phyloP scores from a whole-genome alignment of 2,329 filamentous ascomycete genomes.

The Paecilomyces dactylethromorphus region DNA sequence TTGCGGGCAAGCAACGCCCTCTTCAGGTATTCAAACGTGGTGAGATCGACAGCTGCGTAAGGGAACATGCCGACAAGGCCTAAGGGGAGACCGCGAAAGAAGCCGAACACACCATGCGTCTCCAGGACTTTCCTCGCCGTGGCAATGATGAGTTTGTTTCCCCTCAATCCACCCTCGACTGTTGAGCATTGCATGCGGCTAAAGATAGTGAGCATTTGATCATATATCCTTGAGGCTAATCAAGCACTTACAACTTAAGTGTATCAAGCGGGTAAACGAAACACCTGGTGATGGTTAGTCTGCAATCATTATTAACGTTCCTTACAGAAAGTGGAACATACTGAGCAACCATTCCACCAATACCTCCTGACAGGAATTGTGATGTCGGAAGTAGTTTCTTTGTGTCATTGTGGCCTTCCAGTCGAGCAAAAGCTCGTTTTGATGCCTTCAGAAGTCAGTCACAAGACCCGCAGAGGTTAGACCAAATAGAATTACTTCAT shows the following conservation, averaged over 20 bases:
- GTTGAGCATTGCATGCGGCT: constrained; percentile 90
- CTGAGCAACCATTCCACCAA: constrained; percentile 92
- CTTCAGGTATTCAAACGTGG: constrained; percentile 91
- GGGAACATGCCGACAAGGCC: constrained; percentile 95
- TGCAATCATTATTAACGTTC: constrained; percentile 4
- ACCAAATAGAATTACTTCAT: constrained; percentile 54
- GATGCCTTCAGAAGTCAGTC: constrained; percentile 52
- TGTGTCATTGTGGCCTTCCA: constrained; percentile 84
- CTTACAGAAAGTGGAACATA: constrained; percentile 35
- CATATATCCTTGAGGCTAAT: constrained; percentile 1
- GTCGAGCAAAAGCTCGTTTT: constrained; percentile 74
- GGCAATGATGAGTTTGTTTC: constrained; percentile 72
- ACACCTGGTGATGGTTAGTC: constrained; percentile 48
- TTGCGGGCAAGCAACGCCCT: constrained; percentile 63
- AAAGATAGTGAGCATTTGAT: constrained; percentile 7
- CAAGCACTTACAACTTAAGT: constrained; percentile 48
- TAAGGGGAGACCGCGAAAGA: constrained; percentile 90
- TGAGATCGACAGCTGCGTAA: constrained; percentile 93
- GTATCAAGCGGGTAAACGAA: constrained; percentile 89
- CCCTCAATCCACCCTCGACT: constrained; percentile 74
- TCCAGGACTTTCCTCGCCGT: constrained; percentile 84
- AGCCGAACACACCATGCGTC: constrained; percentile 65
- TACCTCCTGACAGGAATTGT: constrained; percentile 83
- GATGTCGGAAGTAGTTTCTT: constrained; percentile 73
- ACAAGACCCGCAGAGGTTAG: not conserved